Percentiles rank a stretch among this genome's conserved stretches.
These are phyloP conservation scores for Taiwanofungus camphoratus DNA, from an alignment of 1,284 basidiomycete genomes.

Conservation along the genomic window DNA sequence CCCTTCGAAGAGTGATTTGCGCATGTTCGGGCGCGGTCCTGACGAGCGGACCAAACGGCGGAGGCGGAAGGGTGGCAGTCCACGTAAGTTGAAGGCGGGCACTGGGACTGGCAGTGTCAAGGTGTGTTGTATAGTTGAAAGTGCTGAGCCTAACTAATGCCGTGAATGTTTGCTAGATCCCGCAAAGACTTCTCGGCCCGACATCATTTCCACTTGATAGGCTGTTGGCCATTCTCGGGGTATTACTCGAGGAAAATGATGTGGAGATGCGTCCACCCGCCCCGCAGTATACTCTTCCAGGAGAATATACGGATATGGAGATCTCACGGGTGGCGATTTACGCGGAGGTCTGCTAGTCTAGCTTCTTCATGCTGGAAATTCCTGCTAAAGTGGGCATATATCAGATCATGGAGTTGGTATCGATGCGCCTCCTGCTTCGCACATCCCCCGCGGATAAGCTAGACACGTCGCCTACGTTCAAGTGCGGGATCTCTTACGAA, in stretches of 20 bases:
- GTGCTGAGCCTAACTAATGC: neutral
- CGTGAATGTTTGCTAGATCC: conserved; percentile 46
- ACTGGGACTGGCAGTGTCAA: conserved; percentile 40
- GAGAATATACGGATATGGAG: conserved; percentile 67
- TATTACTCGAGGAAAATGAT: conserved; percentile 80
- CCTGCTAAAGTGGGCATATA: neutral
- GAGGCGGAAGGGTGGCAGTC: conserved; percentile 39
- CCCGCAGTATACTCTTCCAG: conserved; percentile 45
- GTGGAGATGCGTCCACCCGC: conserved; percentile 42
- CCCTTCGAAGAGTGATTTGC: conserved; percentile 73
- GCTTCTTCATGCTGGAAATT: neutral
- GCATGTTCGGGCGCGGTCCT: conserved; percentile 72
- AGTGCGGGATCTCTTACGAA: conserved; percentile 71
- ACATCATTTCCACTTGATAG: conserved; percentile 79
- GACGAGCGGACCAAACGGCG: conserved; percentile 63
- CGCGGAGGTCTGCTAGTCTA: conserved; percentile 44
- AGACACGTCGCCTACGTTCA: conserved; percentile 65
- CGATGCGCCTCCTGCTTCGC: conserved; percentile 63
- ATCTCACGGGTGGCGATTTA: conserved; percentile 53
- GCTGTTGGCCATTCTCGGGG: conserved; percentile 78
- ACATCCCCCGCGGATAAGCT: conserved; percentile 63
- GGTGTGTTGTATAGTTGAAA: conserved; percentile 29
- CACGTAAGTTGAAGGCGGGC: conserved; percentile 32
- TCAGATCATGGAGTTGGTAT: conserved; percentile 71
- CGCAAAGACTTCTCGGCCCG: conserved; percentile 80